These are phyloP conservation scores for Hirschioporus abietinus DNA, from an alignment of 768 basidiomycete species.

Conservation along the genomic window DNA sequence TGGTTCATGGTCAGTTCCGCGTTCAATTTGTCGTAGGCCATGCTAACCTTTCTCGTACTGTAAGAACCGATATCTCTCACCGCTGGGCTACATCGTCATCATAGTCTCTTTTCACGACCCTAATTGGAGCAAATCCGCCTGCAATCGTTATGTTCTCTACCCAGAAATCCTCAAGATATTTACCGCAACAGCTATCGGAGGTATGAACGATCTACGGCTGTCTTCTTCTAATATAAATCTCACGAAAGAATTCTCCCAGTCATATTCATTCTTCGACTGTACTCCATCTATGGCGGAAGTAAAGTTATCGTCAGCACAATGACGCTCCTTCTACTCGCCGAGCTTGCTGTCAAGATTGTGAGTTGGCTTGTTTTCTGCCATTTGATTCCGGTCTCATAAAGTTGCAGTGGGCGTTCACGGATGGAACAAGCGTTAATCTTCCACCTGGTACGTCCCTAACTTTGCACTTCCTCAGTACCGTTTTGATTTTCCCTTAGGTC, in stretches of 20 bases:
- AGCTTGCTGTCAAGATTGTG: conserved; percentile 21
- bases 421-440: conserved; percentile 17
- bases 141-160: conserved; percentile 18
- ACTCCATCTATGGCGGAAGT: conserved; percentile 20
- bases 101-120: conserved; percentile 21
- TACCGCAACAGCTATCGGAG: conserved; percentile 16
- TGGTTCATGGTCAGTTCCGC: conserved; percentile 16
- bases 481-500: conserved; percentile 12
- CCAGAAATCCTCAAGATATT: conserved; percentile 22
- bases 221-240: not conserved
- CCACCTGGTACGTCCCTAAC: conserved; percentile 17
- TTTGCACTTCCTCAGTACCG: not conserved
- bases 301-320: conserved; percentile 15
- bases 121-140: conserved; percentile 14
- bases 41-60: not conserved
- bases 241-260: conserved; percentile 8
- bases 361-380: not conserved
- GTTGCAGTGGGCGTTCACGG: conserved; percentile 22
- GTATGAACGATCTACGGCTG: conserved; percentile 9
- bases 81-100: conserved; percentile 22
- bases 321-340: conserved; percentile 13
- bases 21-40: not conserved
- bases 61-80: conserved; percentile 23
- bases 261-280: conserved; percentile 22
- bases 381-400: not conserved